Conservation (phyloP, 768 basidiomycete genomes). For the Collybia sordida region DNA sequence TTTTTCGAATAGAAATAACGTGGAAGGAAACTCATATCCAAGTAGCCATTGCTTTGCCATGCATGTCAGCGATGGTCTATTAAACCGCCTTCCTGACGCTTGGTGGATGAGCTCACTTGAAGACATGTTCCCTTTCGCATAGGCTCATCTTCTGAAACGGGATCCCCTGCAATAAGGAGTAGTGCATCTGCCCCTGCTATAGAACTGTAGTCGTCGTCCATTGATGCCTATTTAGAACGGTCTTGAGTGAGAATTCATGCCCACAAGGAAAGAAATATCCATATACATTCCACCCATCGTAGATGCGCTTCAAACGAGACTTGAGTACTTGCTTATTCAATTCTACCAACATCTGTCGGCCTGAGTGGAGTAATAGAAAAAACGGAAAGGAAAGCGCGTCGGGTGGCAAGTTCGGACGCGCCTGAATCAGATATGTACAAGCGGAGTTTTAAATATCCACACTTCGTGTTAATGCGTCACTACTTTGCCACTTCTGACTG, state of each 20-base stretch:
- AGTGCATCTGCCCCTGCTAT: constrained; percentile 71
- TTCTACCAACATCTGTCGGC: constrained; percentile 61
- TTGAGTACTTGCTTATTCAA: constrained; percentile 63
- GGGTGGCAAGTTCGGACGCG: constrained; percentile 19
- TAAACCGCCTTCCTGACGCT: constrained; percentile 1
- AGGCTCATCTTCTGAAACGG: constrained; percentile 84
- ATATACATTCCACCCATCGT: constrained; percentile 65
- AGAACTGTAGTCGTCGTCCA: constrained; percentile 67
- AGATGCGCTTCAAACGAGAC: constrained; percentile 56
- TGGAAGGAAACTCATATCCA: constrained; percentile 97
- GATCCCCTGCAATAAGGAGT: constrained; percentile 73
- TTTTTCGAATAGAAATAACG: constrained; percentile 81
- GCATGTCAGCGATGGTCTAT: constrained; percentile 14
- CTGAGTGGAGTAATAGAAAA: constrained; percentile 12
- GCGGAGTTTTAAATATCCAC: constrained; percentile 21
- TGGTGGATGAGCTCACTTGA: constrained; percentile 56
- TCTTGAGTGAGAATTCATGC: constrained; percentile 9
- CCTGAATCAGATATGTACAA: constrained; percentile 18
- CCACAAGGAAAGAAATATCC: constrained; percentile 5
- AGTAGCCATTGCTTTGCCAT: constrained; percentile 85
- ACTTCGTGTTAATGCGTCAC: too few species aligned
- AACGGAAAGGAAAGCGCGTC: constrained; percentile 14
- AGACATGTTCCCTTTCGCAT: constrained; percentile 88
- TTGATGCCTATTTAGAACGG: constrained; percentile 49
- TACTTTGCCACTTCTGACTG: too few species aligned